These are phyloP conservation scores for Pulveroboletus sp. DNA, from an alignment of 768 basidiomycete species.

Conservation along the genomic window DNA sequence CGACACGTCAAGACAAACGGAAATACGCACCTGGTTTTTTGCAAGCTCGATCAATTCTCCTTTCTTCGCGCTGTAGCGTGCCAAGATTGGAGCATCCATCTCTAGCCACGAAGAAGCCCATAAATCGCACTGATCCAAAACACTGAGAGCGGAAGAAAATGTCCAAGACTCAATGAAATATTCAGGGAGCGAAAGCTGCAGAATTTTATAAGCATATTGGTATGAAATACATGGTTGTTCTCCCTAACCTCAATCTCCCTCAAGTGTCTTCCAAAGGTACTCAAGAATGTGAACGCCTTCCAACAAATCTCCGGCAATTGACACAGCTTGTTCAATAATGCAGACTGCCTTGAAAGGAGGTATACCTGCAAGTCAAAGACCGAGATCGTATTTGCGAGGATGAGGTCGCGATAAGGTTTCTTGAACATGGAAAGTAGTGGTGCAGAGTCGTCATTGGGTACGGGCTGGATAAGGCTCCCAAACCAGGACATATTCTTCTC, in stretches of 20 bases:
- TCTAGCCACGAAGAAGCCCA: slow-evolving; percentile 55
- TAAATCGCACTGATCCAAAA: slow-evolving; percentile 72
- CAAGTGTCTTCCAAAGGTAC: slow-evolving; percentile 70
- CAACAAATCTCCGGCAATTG: slow-evolving; percentile 67
- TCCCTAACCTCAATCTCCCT: slow-evolving; percentile 67
- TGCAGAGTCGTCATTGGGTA: slow-evolving; percentile 70
- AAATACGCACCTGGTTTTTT: slow-evolving; percentile 67
- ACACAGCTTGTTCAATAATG: slow-evolving; percentile 66
- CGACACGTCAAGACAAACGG: background rate
- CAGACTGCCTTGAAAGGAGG: slow-evolving; percentile 82
- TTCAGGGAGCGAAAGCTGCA: slow-evolving; percentile 49
- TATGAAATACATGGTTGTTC: slow-evolving; percentile 1
- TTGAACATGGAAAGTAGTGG: slow-evolving; percentile 75
- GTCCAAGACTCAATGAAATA: slow-evolving; percentile 93
- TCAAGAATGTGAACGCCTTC: slow-evolving; percentile 73
- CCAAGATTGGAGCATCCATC: slow-evolving; percentile 45
- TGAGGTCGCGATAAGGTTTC: slow-evolving; percentile 88
- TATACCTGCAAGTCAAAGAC: slow-evolving; percentile 94
- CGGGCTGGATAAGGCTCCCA: slow-evolving; percentile 73
- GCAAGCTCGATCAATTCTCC: slow-evolving; percentile 93
- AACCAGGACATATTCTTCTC: slow-evolving; percentile 93
- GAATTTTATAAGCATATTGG: slow-evolving; percentile 18
- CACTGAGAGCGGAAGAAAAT: slow-evolving; percentile 84
- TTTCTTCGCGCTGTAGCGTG: slow-evolving; percentile 68
- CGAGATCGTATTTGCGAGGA: slow-evolving; percentile 86